These are phyloP conservation scores for Neurospora sp. DNA, from an alignment of 495 filamentous ascomycete species.

Conservation along the genomic window DNA sequence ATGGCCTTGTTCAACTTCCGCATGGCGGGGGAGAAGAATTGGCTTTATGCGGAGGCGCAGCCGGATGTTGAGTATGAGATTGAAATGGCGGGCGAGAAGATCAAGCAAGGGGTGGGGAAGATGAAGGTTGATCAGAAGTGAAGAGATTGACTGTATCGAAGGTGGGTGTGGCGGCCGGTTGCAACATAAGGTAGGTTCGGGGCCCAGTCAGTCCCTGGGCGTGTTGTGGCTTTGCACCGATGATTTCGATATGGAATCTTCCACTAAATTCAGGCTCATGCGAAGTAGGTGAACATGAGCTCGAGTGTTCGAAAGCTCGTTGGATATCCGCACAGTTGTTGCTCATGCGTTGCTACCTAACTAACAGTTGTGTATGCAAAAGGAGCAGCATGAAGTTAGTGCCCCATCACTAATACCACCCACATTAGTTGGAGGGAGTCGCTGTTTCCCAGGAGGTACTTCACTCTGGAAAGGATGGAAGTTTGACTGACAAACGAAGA, in stretches of 20 bases:
- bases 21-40: conserved; percentile 38
- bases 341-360: not conserved
- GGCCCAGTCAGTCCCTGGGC: not conserved
- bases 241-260: not conserved
- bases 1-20: conserved; percentile 44
- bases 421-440: not conserved
- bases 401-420: not conserved
- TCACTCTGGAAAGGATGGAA: not conserved
- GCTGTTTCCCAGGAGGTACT: not conserved
- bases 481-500: not conserved
- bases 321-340: not conserved
- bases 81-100: conserved; percentile 29
- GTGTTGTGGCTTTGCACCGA: not conserved
- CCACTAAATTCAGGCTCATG: not conserved
- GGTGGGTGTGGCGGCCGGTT: not conserved
- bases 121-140: not conserved
- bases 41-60: conserved; percentile 36
- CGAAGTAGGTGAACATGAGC: not conserved
- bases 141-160: not conserved
- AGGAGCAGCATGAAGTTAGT: not conserved
- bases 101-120: not conserved
- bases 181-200: not conserved
- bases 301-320: not conserved
- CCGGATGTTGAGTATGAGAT: conserved; percentile 37
- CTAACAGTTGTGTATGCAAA: not conserved